These are phyloP conservation scores for Phytophthora sp. DNA, from an alignment of 352 stramenopile species.

Conservation along the genomic window DNA sequence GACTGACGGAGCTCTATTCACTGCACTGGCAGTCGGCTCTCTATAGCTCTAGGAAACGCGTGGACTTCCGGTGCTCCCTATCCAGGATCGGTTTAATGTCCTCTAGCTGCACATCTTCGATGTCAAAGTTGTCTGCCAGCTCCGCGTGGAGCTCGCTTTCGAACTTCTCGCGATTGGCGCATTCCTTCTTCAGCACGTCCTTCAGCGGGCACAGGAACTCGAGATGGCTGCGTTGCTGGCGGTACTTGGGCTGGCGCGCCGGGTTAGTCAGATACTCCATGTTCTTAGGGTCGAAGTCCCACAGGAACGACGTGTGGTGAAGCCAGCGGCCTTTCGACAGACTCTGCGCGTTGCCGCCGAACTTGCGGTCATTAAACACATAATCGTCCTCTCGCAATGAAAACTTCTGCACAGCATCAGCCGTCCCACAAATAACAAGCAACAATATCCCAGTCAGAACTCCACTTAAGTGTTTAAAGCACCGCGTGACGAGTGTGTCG, in stretches of 20 bases:
- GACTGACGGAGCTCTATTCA: slow-evolving; percentile 17
- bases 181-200: slow-evolving; percentile 61
- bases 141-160: slow-evolving; percentile 51
- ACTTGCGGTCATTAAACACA: slow-evolving; percentile 94
- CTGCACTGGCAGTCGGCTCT: slow-evolving; percentile 8
- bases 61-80: slow-evolving; percentile 72
- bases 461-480: no score
- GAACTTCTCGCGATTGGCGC: slow-evolving; percentile 49
- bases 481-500: neutral
- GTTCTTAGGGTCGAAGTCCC: slow-evolving; percentile 93
- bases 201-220: slow-evolving; percentile 94
- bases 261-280: slow-evolving; percentile 97
- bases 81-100: slow-evolving; percentile 55
- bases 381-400: slow-evolving; percentile 96
- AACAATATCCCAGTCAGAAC: slow-evolving; percentile 8
- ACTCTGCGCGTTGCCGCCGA: slow-evolving; percentile 97
- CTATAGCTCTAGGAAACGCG: slow-evolving; percentile 63
- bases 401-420: slow-evolving; percentile 66
- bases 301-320: slow-evolving; percentile 98
- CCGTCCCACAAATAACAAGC: neutral
- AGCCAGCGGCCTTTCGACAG: slow-evolving; percentile 95
- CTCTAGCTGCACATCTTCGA: slow-evolving; percentile 58
- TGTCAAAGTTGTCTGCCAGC: slow-evolving; percentile 61
- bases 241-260: slow-evolving; percentile 94
- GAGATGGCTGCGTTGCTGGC: slow-evolving; percentile 90